These are phyloP conservation scores for Ceratopteris richardii DNA, from an alignment of 75 land plant species.

Conservation along the genomic window DNA sequence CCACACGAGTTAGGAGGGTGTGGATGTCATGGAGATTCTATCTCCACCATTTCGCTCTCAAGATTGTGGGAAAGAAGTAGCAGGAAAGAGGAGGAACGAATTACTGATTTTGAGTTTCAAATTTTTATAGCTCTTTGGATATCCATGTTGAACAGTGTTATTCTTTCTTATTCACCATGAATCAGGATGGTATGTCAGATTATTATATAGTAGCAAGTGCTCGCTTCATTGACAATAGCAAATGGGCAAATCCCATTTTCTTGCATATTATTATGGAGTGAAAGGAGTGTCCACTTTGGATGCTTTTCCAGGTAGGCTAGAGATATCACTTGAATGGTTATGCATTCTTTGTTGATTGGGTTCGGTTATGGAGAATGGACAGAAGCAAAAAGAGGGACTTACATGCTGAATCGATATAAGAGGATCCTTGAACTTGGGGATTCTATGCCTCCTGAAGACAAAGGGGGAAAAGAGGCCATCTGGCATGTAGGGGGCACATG, in stretches of 20 bases:
- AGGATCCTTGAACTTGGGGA: too few relatives aligned
- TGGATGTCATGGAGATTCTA: too few relatives aligned
- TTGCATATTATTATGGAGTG: slow-evolving; percentile 41
- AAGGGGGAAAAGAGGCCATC: too few relatives aligned
- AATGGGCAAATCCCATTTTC: slow-evolving; percentile 3
- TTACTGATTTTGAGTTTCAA: slow-evolving; percentile 31
- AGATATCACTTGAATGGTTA: slow-evolving; percentile 77
- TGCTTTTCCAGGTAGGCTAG: slow-evolving; percentile 19
- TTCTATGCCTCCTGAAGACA: too few relatives aligned
- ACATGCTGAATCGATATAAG: too few relatives aligned
- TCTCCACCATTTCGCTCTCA: too few relatives aligned
- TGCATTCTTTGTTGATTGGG: slow-evolving; percentile 67
- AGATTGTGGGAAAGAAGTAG: too few relatives aligned
- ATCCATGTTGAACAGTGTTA: slow-evolving; percentile 43
- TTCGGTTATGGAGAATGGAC: slow-evolving; percentile 27
- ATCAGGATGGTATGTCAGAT: slow-evolving; percentile 23
- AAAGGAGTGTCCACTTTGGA: slow-evolving; percentile 29
- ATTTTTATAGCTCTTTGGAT: slow-evolving; percentile 34
- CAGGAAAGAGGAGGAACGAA: too few relatives aligned
- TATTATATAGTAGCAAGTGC: slow-evolving; percentile 41
- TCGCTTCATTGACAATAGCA: slow-evolving; percentile 13
- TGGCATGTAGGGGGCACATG: too few relatives aligned
- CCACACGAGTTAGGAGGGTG: too few relatives aligned
- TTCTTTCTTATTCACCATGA: slow-evolving; percentile 35
- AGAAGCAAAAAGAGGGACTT: slow-evolving; percentile 9